These are phyloP conservation scores for Taiwanofungus camphoratus DNA, from an alignment of 1,284 basidiomycete species.

Conservation along the genomic window DNA sequence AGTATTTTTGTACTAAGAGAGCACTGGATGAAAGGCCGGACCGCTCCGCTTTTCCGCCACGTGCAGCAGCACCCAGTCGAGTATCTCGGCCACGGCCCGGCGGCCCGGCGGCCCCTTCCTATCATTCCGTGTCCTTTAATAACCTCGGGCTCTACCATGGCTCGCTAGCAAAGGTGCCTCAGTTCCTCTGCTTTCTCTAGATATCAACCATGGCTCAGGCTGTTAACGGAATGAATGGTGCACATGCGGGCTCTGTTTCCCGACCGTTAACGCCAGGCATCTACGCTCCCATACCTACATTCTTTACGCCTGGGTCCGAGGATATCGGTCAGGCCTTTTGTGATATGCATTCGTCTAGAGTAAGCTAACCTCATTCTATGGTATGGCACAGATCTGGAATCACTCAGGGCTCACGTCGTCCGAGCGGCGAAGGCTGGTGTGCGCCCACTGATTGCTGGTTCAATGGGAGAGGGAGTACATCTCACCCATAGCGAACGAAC, in stretches of 20 bases:
- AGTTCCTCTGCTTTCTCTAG: no score
- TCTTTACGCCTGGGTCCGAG: slow-evolving; percentile 70
- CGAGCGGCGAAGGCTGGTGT: slow-evolving; percentile 68
- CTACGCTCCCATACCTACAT: slow-evolving; percentile 81
- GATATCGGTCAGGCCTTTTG: slow-evolving; percentile 69
- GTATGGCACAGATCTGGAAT: slow-evolving; percentile 57
- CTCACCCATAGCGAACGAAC: slow-evolving; percentile 69
- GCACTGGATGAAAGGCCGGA: no score
- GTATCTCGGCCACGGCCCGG: no score
- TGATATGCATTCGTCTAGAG: not conserved
- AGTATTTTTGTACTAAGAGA: no score
- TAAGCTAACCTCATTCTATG: not conserved
- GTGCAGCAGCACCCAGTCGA: no score
- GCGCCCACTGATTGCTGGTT: slow-evolving; percentile 73
- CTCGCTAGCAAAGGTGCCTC: no score
- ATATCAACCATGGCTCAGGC: no score
- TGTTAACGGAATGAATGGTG: slow-evolving; percentile 17
- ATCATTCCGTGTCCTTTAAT: no score
- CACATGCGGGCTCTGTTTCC: slow-evolving; percentile 8
- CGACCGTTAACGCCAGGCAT: slow-evolving; percentile 70
- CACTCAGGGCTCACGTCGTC: slow-evolving; percentile 71
- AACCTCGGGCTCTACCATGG: no score
- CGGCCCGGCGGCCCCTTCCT: no score
- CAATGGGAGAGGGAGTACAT: slow-evolving; percentile 80
- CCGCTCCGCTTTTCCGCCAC: no score